phyloP scores from a whole-genome alignment of 2,329 filamentous ascomycete genomes.

The Fusarium metavorans region DNA sequence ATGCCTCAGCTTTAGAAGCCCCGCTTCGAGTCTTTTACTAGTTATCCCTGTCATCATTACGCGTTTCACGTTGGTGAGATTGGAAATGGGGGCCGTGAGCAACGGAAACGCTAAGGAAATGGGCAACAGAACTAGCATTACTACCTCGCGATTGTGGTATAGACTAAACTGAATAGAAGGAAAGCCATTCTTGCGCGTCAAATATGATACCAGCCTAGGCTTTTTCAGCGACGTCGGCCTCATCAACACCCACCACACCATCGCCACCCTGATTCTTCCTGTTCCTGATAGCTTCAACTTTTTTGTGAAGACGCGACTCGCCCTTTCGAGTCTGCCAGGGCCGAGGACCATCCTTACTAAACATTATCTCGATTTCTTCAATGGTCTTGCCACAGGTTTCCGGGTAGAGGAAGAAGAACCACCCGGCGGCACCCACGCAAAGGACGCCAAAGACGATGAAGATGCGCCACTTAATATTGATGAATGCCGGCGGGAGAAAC shows the following conservation, averaged over 20 bases:
- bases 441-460: background rate
- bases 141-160: background rate
- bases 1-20: background rate
- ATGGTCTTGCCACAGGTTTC: background rate
- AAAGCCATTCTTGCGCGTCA: background rate
- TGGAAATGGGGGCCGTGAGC: background rate
- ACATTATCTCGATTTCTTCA: conserved; percentile 9
- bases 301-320: background rate
- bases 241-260: background rate
- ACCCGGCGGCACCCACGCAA: background rate
- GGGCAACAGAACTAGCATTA: background rate
- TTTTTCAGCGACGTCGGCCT: background rate
- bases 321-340: background rate
- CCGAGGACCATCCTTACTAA: background rate
- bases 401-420: background rate
- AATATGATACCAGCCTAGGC: background rate
- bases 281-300: background rate
- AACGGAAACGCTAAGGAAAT: background rate
- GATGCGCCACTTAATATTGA: background rate
- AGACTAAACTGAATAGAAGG: background rate
- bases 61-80: background rate
- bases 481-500: background rate
- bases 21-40: background rate
- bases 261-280: background rate
- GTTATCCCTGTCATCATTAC: background rate